Conservation (phyloP, 108 stramenopile genomes). For the Ochromonas danica region DNA sequence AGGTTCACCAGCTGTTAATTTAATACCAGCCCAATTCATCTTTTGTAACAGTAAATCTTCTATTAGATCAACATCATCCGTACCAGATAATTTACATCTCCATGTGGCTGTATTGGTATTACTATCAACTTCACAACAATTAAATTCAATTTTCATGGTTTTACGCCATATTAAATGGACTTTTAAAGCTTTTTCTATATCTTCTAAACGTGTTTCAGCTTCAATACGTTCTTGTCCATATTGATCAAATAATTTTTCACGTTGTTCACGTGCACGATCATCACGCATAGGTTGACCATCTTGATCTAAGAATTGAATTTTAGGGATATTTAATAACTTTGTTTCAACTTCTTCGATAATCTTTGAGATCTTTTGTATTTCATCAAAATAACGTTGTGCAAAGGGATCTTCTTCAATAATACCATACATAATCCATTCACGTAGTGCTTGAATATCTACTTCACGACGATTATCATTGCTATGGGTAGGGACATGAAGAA, state of each 20-base stretch:
- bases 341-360: background rate
- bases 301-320: background rate
- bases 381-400: background rate
- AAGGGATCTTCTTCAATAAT: slow-evolving; percentile 21
- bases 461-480: background rate
- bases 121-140: background rate
- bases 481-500: background rate
- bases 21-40: slow-evolving; percentile 41
- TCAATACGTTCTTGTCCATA: background rate
- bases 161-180: background rate
- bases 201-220: background rate
- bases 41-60: slow-evolving; percentile 39
- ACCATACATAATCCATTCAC: slow-evolving; percentile 7
- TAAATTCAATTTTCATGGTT: background rate
- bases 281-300: background rate
- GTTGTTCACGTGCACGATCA: background rate
- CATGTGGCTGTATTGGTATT: background rate
- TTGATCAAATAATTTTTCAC: slow-evolving; percentile 16
- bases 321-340: background rate
- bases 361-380: background rate
- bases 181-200: background rate
- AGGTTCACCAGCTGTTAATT: slow-evolving; percentile 28
- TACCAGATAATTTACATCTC: background rate
- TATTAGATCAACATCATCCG: background rate
- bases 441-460: background rate